Evolutionary conservation across 257 asterid species (phyloP).

Genomic region (Solanum virginianum): DNA sequence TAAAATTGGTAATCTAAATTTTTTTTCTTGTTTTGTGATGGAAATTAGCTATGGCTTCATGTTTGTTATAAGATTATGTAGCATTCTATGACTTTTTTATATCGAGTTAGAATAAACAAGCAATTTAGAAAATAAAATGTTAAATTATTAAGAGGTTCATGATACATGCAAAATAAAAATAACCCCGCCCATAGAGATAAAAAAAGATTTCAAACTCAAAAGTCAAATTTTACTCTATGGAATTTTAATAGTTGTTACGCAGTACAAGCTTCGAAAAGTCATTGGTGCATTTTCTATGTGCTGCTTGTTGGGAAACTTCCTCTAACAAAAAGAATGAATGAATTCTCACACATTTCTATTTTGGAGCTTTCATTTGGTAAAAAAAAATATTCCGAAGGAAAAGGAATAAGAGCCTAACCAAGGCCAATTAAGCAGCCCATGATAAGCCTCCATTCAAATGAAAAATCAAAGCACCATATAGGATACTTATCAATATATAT

Average conservation of each 20-base stretch:
- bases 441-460: background rate
- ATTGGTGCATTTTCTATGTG: background rate
- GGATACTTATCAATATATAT: background rate
- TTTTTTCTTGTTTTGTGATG: background rate
- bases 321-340: background rate
- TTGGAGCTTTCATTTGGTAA: background rate
- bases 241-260: background rate
- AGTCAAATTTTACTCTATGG: background rate
- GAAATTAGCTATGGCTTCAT: background rate
- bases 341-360: background rate
- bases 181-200: background rate
- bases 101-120: background rate
- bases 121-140: background rate
- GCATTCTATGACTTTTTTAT: background rate
- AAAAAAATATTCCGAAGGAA: too few relatives aligned
- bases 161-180: background rate
- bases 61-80: too few relatives aligned
- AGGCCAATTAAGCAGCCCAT: slow-evolving; percentile 2
- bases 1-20: background rate
- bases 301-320: background rate
- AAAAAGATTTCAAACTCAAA: background rate
- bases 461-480: background rate
- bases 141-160: background rate
- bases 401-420: background rate
- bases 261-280: background rate